A percentile compares a stretch with the other conserved stretches of the same genome.
phyloP scores from a whole-genome alignment of 306 rosid species.

The Fagus sylvatica region DNA sequence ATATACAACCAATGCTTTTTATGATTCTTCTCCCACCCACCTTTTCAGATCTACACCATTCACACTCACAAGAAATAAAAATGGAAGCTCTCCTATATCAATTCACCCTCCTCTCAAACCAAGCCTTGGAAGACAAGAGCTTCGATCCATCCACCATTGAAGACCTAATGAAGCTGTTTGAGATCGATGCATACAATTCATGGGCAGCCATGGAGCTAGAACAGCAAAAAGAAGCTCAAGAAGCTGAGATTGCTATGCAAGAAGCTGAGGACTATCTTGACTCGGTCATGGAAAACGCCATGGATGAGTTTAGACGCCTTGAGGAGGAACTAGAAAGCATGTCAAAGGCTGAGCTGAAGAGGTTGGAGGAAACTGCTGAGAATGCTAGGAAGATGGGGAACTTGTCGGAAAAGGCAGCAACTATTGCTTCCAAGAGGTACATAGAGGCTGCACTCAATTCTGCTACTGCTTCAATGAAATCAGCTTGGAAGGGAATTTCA shows the following conservation, averaged over 20 bases:
- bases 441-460: constrained; percentile 73
- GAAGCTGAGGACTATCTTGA: constrained; percentile 73
- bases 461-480: constrained; percentile 85
- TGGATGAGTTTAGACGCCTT: constrained; percentile 81
- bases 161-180: constrained; percentile 81
- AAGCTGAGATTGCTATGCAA: constrained; percentile 53
- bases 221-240: constrained; percentile 49
- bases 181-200: constrained; percentile 88
- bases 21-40: constrained; percentile 1
- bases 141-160: constrained; percentile 79
- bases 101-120: constrained; percentile 70
- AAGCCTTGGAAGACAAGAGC: constrained; percentile 68
- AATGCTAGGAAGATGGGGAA: constrained; percentile 69
- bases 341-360: constrained; percentile 42
- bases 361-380: constrained; percentile 57
- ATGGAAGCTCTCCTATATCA: constrained; percentile 83
- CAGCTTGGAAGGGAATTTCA: constrained; percentile 85
- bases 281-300: constrained; percentile 77
- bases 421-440: constrained; percentile 70
- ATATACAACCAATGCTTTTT: neutral
- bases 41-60: constrained; percentile 1
- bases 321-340: constrained; percentile 66
- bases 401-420: constrained; percentile 69
- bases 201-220: constrained; percentile 86
- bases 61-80: neutral